These are phyloP conservation scores for Tulasnella sp. DNA, from an alignment of 768 basidiomycete species.

Conservation along the genomic window DNA sequence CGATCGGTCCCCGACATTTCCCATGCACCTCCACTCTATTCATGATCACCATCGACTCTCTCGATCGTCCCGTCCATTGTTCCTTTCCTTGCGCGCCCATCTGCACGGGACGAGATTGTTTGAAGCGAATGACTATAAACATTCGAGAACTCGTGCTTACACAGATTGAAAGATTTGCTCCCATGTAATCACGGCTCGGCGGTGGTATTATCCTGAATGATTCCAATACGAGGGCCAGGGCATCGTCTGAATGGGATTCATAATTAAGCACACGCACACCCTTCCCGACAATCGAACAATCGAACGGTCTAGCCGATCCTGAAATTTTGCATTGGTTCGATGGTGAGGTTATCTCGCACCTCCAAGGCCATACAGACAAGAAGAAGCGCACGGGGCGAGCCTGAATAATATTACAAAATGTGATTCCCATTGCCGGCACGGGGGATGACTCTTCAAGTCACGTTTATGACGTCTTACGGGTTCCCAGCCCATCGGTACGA, in stretches of 20 bases:
- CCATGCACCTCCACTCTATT: slow-evolving; percentile 3
- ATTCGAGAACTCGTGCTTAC: too few relatives aligned
- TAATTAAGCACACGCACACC: too few relatives aligned
- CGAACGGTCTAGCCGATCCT: neutral
- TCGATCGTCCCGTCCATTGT: neutral
- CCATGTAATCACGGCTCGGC: too few relatives aligned
- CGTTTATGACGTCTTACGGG: neutral
- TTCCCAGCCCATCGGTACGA: neutral
- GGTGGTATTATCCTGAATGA: too few relatives aligned
- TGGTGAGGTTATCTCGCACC: neutral
- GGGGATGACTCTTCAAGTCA: neutral
- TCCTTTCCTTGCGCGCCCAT: neutral
- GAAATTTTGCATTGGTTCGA: neutral
- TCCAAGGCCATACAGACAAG: too few relatives aligned
- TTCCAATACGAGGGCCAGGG: too few relatives aligned
- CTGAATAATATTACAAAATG: too few relatives aligned
- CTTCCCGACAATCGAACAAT: too few relatives aligned
- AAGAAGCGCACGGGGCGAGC: too few relatives aligned
- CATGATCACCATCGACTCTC: too few relatives aligned
- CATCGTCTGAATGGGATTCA: neutral
- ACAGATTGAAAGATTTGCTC: too few relatives aligned
- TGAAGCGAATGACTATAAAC: too few relatives aligned
- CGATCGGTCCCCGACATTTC: neutral
- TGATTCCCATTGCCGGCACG: neutral
- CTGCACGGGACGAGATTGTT: neutral